Evolutionary conservation across 306 rosid genomes (phyloP).

Genomic region (Vigna radiata): DNA sequence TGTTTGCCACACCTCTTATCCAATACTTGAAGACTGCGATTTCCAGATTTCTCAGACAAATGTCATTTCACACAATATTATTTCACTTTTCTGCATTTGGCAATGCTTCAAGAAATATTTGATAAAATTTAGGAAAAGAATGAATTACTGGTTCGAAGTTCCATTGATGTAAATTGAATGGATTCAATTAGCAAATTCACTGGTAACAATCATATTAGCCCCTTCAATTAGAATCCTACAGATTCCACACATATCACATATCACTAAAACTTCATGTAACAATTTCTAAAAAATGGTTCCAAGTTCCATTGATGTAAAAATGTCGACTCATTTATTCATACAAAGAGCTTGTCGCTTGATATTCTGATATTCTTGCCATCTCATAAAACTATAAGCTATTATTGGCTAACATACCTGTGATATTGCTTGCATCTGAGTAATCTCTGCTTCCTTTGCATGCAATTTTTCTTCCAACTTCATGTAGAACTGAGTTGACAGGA

Average conservation of each 20-base stretch:
- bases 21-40: not conserved
- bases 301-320: constrained; percentile 13
- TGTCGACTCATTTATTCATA: not conserved
- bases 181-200: not conserved
- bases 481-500: constrained; percentile 55
- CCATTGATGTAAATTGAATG: too few species aligned
- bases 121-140: too few species aligned
- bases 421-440: constrained; percentile 62
- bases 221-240: not conserved
- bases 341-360: constrained; percentile 6
- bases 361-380: constrained; percentile 5
- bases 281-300: not conserved
- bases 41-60: not conserved
- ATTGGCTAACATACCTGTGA: constrained; percentile 55
- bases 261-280: constrained; percentile 4
- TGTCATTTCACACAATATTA: not conserved
- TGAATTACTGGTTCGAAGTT: too few species aligned
- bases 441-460: constrained; percentile 67
- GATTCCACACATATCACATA: not conserved
- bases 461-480: constrained; percentile 63
- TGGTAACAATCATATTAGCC: not conserved
- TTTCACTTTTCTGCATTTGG: not conserved
- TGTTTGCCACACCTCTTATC: not conserved
- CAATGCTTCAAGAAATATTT: too few species aligned
- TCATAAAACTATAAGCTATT: constrained; percentile 1